Base-by-base conservation (phyloP, 805 yeast species). In the Pichia heedii region DNA sequence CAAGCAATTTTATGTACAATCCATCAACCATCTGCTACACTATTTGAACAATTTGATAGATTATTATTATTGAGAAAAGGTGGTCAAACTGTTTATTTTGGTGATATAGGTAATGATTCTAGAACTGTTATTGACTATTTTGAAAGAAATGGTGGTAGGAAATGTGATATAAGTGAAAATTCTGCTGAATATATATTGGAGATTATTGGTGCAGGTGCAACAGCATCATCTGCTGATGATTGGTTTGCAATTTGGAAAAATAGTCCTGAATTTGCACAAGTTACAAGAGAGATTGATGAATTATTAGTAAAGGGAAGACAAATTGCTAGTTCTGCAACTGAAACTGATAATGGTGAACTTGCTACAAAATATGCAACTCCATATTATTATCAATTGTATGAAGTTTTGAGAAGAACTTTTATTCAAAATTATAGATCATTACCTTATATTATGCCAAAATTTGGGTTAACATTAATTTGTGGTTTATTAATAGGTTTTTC, bases 201-300 rank as follows among this genome's bases (percentile, higher is more conserved):
- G 48, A 78, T 76, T 47, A 81, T 84, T 60, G 94, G 93, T 50
- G 93, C 90, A 32, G 90, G 87, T 60, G 87, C 90, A 3, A 81
- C 86, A 27, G 82, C 88, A 3, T 55, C 65, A 42, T 75, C 73
- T 19, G 57, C 62, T 30, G 72, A 70, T 40, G 81, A 84, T 58
- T 84, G 84, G 80, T 65, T 68, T 57, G 75, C 77, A 10, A 66
- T 76, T 11, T 84, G 94, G 94, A 54, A 50, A 7, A 61, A 59
- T 15, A 55, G 63, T 21, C 45, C 43, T 3, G 62, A 65, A 40
- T 65, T 37, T 46, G 47, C 44, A 1, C 46, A 47, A 3, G 54
- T 58, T 40, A 53, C 62, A 12, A 35, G 45, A 5, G 63, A 59
- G 24, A 58, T 71, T 38, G 60, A 55, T 15, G 38, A 54, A 6